A percentile compares a stretch with the other conserved stretches of the same genome.
Evolutionary conservation across 2,329 filamentous ascomycete genomes (phyloP).

Genomic region (Chaetothyriales sp.): DNA sequence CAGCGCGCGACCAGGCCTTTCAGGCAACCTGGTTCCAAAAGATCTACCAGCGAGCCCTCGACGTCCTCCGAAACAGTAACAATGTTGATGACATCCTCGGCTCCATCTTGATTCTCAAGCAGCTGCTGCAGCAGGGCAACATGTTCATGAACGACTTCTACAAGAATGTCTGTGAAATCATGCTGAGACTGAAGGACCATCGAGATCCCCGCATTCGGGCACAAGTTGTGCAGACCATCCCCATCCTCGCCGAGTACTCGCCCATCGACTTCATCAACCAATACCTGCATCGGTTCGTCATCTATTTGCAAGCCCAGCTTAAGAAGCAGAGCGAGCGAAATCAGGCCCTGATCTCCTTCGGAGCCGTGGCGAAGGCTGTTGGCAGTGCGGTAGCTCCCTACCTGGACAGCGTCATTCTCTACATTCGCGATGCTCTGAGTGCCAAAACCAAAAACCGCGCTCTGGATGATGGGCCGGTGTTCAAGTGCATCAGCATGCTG

Average conservation of each 20-base stretch:
- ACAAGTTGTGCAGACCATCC: constrained; percentile 81
- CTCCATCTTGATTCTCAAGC: constrained; percentile 82
- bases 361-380: constrained; percentile 89
- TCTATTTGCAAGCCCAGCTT: constrained; percentile 81
- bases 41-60: constrained; percentile 73
- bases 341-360: constrained; percentile 87
- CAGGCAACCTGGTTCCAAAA: constrained; percentile 77
- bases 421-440: constrained; percentile 61
- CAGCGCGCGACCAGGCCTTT: constrained; percentile 77
- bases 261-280: constrained; percentile 75
- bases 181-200: constrained; percentile 84
- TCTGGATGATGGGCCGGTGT: constrained; percentile 58
- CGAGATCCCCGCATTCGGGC: constrained; percentile 73
- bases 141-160: constrained; percentile 99
- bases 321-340: constrained; percentile 92
- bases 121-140: constrained; percentile 81
- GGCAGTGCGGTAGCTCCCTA: constrained; percentile 91
- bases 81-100: constrained; percentile 83
- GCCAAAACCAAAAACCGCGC: constrained; percentile 35
- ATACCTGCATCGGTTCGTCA: constrained; percentile 92
- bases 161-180: constrained; percentile 79
- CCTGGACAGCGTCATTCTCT: constrained; percentile 81
- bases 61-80: constrained; percentile 56
- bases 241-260: constrained; percentile 80
- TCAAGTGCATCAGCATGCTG: constrained; percentile 93